A percentile compares a stretch with the other conserved stretches of the same genome.
Evolutionary conservation across 345 rosid species (phyloP).

Genomic region (Barbarea vulgaris): DNA sequence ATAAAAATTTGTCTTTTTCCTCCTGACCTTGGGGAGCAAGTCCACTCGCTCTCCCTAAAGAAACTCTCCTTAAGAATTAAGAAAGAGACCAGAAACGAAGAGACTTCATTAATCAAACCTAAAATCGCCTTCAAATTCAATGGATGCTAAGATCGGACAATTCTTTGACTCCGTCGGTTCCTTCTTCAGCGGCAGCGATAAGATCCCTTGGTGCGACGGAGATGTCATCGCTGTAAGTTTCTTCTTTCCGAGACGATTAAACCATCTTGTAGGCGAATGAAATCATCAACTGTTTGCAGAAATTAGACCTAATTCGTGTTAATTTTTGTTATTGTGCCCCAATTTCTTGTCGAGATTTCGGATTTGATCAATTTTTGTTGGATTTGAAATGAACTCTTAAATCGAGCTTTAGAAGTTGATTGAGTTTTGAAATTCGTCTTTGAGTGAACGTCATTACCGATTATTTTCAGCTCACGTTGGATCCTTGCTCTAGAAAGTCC

Average conservation of each 20-base stretch:
- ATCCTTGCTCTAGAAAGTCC: not conserved
- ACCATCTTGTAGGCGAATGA: not conserved
- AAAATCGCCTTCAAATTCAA: slow-evolving; percentile 24
- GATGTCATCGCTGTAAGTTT: slow-evolving; percentile 67
- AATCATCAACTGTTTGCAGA: not conserved
- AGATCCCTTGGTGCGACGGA: slow-evolving; percentile 83
- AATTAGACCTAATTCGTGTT: not conserved
- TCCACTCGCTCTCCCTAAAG: not conserved
- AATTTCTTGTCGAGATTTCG: not conserved
- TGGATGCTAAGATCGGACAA: slow-evolving; percentile 42
- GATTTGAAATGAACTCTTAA: not conserved
- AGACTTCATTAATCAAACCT: slow-evolving; percentile 26
- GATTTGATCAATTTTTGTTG: not conserved
- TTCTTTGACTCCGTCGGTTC: slow-evolving; percentile 57
- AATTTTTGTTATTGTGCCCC: not conserved
- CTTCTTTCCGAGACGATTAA: not conserved
- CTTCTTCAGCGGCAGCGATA: slow-evolving; percentile 73
- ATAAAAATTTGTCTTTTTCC: not conserved
- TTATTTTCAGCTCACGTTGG: not conserved
- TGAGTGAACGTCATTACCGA: not conserved
- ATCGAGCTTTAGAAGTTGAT: slow-evolving; percentile 1
- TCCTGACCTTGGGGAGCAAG: slow-evolving; percentile 22
- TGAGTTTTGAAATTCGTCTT: not conserved
- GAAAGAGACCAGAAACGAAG: slow-evolving; percentile 9
- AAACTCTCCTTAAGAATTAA: slow-evolving; percentile 9